Percentiles rank a stretch among this genome's conserved stretches.
Conservation (phyloP, 1,284 basidiomycete genomes). For the Stereum hirsutum region DNA sequence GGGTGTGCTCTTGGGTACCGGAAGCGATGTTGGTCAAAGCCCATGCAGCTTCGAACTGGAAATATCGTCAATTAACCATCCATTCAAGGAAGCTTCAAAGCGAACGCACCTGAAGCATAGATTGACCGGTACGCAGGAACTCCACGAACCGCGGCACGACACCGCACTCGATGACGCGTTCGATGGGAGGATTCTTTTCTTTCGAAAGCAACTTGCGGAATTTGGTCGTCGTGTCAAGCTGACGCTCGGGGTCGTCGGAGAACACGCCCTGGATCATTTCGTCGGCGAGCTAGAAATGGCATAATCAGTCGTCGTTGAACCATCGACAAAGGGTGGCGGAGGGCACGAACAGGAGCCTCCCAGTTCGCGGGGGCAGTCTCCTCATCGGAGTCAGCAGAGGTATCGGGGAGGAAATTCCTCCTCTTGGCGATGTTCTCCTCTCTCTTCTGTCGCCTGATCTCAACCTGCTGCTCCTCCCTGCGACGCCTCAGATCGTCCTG, state of each 20-base stretch:
- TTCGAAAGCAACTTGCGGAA: constrained; percentile 98
- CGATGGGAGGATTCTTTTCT: constrained; percentile 99
- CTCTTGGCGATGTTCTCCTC: constrained; percentile 97
- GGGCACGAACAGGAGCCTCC: constrained; percentile 63
- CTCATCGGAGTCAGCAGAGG: constrained; percentile 79
- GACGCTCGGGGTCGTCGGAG: constrained; percentile 84
- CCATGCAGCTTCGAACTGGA: constrained; percentile 99
- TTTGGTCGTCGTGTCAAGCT: constrained; percentile 92
- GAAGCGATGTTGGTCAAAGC: constrained; percentile 99
- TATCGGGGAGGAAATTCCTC: constrained; percentile 78
- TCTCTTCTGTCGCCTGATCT: constrained; percentile 93
- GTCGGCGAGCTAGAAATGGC: constrained; percentile 57
- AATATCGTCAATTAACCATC: constrained; percentile 7
- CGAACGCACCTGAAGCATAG: constrained; percentile 84
- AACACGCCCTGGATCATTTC: constrained; percentile 94
- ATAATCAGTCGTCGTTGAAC: constrained; percentile 7
- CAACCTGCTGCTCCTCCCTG: constrained; percentile 94
- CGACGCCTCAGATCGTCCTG: constrained; percentile 86
- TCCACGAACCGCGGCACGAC: constrained; percentile 98
- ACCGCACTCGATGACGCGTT: constrained; percentile 95
- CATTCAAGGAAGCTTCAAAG: constrained; percentile 3
- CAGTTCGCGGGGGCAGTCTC: constrained; percentile 61
- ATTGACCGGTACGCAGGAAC: constrained; percentile 82
- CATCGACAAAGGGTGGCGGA: constrained; percentile 6
- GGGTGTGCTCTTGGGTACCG: constrained; percentile 97